Evolutionary conservation across 768 basidiomycete species (phyloP).

Genomic region (Kwoniella dendrophila): DNA sequence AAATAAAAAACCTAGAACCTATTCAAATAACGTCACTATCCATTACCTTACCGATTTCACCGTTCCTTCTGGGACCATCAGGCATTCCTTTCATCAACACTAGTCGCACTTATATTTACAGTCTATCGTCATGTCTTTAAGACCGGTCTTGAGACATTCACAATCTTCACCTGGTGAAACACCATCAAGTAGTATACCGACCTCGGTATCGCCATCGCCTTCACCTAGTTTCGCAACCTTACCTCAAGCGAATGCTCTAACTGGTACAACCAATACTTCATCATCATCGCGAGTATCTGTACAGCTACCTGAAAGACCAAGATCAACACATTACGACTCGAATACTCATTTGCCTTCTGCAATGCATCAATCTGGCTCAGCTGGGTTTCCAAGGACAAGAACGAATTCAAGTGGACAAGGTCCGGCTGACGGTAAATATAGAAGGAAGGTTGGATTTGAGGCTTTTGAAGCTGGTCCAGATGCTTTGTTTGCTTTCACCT

Average conservation of each 20-base stretch:
- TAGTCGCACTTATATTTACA: neutral
- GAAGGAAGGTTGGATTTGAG: conserved; percentile 57
- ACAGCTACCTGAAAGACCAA: conserved; percentile 19
- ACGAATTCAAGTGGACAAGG: conserved; percentile 46
- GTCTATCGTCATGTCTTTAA: conserved; percentile 18
- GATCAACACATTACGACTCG: conserved; percentile 12
- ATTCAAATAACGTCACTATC: conserved; percentile 15
- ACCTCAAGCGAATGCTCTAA: conserved; percentile 12
- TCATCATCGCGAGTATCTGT: conserved; percentile 32
- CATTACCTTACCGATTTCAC: neutral
- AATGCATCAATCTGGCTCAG: conserved; percentile 22
- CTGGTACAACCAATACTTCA: neutral
- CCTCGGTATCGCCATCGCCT: conserved; percentile 15
- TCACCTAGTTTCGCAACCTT: conserved; percentile 17
- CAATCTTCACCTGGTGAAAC: conserved; percentile 37
- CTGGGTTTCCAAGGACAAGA: conserved; percentile 47
- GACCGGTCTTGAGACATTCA: conserved; percentile 33
- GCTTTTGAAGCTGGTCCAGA: conserved; percentile 55
- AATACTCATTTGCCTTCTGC: conserved; percentile 24
- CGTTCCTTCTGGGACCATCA: neutral
- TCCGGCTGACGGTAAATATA: conserved; percentile 43
- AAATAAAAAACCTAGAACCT: no score
- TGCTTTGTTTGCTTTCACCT: conserved; percentile 54
- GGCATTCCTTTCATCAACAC: conserved; percentile 7
- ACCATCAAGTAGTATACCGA: conserved; percentile 3